Base-by-base conservation (phyloP, 1,284 basidiomycete species). In the Cystobasidiaceae sp. region DNA sequence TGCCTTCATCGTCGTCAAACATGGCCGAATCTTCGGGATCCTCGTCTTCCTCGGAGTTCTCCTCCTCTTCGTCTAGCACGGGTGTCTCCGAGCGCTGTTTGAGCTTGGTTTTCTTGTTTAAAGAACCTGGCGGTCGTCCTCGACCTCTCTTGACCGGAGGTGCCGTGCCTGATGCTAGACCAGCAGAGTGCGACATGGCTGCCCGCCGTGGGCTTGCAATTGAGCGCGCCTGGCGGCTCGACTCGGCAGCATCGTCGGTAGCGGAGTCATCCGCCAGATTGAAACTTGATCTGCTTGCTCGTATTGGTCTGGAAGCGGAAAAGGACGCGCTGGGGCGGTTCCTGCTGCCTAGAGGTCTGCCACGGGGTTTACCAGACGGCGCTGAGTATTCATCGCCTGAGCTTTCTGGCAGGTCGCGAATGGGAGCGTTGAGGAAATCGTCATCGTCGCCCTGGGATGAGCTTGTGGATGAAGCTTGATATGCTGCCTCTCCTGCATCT, bases 341-440 rank as follows among this genome's bases (percentile, higher is more conserved):
- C 41, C 25, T 56, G 27, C 54, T 44, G 41, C 39, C 39, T 32
- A 30, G 39, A 27, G 54, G 54, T 44, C 54, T 43, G 25, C 54
- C 54, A 11, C 54, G 7, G 11, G 54, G 54, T 44, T 37, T 56
- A 4, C 25, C 30, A 15, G 54, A 43, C 3, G 58, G 58, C 2
- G 51, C 61, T 45, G 21, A 23, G 30, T 64, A 64, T 33, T 64
- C 61, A 25, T 64, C 61, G 13, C 61, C 61, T 9, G 61, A 64
- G 44, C 51, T 55, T 21, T 64, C 61, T 19, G 52, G 51, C 25
- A 56, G 33, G 19, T 49, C 46, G 19, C 37, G 32, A 8, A 64
- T 25, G 25, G 61, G 61, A 1, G 51, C 61, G 48, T 64, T 64
- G 51, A 64, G 30, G 33, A 54, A 64, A 19, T 64, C 51, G 9